phyloP scores from a whole-genome alignment of 1,139 yeast genomes.

The Sugiyamaella neomexicana region DNA sequence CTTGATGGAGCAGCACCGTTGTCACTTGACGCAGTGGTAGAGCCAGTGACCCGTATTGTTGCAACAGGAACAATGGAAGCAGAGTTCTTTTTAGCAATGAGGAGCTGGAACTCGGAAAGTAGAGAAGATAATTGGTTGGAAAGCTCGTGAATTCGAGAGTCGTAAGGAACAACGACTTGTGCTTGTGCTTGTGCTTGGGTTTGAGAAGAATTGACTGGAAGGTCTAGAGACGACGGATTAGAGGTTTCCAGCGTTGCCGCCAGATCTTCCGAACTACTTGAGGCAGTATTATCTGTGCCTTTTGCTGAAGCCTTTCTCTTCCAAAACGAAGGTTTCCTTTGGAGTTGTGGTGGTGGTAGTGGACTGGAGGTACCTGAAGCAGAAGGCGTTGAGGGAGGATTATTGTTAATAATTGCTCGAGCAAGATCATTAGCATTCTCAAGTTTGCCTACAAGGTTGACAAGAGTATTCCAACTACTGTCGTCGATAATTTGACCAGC shows the following conservation, averaged over 20 bases:
- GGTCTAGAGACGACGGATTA: conserved; percentile 10
- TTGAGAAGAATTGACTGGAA: not conserved
- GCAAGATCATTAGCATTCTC: conserved; percentile 18
- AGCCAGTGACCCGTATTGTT: not conserved
- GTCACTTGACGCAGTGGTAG: not conserved
- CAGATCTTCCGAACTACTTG: conserved; percentile 10
- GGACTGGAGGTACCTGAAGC: not conserved
- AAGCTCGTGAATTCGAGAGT: conserved; percentile 6
- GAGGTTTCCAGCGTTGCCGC: not conserved
- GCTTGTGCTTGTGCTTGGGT: no score
- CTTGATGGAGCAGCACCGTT: conserved; percentile 6
- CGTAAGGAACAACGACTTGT: not conserved
- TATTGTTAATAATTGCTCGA: not conserved
- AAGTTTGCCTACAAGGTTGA: conserved; percentile 15
- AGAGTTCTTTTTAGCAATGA: conserved; percentile 7
- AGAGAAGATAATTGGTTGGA: conserved; percentile 6
- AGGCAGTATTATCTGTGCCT: conserved; percentile 2
- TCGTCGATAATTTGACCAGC: not conserved
- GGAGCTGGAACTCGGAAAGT: conserved; percentile 11
- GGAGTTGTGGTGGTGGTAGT: conserved; percentile 13
- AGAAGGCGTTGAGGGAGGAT: not conserved
- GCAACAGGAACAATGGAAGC: not conserved
- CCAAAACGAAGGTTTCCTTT: conserved; percentile 31
- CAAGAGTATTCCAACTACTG: conserved; percentile 13
- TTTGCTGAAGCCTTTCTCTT: conserved; percentile 19